phyloP scores from a whole-genome alignment of 2,329 filamentous ascomycete genomes.

The Aspergillus fructus region DNA sequence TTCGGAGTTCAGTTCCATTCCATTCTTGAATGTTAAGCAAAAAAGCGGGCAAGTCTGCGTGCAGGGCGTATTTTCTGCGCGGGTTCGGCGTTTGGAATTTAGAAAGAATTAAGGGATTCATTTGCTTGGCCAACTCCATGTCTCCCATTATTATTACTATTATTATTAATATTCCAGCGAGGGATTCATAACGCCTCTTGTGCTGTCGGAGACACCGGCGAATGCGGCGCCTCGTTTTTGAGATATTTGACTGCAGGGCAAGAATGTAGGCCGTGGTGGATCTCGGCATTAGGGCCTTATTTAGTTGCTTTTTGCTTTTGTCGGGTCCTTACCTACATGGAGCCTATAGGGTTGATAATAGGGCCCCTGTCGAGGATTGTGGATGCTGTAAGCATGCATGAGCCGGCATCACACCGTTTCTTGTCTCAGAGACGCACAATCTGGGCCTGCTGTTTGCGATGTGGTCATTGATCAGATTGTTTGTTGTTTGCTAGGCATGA shows the following conservation, averaged over 20 bases:
- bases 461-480: neutral
- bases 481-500: neutral
- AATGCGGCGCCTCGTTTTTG: neutral
- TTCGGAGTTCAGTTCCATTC: neutral
- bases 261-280: slow-evolving; percentile 4
- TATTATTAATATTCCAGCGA: neutral
- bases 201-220: neutral
- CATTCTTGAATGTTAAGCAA: neutral
- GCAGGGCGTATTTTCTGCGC: neutral
- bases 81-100: slow-evolving; percentile 1
- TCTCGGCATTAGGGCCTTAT: slow-evolving; percentile 4
- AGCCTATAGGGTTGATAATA: neutral
- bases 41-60: neutral
- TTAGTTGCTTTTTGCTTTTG: neutral
- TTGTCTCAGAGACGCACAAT: neutral
- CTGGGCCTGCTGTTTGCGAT: neutral
- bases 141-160: too few species aligned
- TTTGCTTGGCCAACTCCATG: neutral
- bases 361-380: neutral
- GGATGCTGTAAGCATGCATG: slow-evolving; percentile 3
- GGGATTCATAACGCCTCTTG: neutral
- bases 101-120: neutral
- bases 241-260: neutral
- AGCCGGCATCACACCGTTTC: neutral
- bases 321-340: neutral